Percentiles rank a stretch among this genome's conserved stretches.
phyloP scores from a whole-genome alignment of 352 stramenopile species.

The Discostella stelligera region DNA sequence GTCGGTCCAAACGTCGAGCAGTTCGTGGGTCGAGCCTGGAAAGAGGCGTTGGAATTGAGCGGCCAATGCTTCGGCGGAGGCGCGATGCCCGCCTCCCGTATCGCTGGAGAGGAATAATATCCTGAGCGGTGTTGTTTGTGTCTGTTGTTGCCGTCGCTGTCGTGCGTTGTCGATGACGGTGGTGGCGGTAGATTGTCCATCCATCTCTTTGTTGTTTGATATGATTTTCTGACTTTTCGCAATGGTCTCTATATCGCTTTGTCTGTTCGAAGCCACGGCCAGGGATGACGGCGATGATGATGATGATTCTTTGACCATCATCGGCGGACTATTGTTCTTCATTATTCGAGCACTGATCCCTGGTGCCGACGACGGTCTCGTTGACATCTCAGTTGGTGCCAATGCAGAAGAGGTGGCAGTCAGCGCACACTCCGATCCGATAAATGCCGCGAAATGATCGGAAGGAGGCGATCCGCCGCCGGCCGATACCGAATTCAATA shows the following conservation, averaged over 20 bases:
- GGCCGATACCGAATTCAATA: conserved; percentile 20
- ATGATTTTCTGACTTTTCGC: not conserved
- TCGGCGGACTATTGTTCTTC: not conserved
- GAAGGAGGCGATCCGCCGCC: conserved; percentile 18
- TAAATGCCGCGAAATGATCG: not conserved
- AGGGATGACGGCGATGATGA: not conserved
- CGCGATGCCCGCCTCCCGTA: conserved; percentile 61
- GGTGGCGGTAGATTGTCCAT: not conserved
- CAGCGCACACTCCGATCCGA: too few species aligned
- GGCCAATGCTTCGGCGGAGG: conserved; percentile 45
- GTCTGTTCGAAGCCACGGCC: not conserved
- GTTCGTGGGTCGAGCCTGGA: conserved; percentile 69
- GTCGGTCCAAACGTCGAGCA: conserved; percentile 71
- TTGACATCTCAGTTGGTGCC: not conserved
- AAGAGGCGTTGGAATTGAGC: conserved; percentile 45
- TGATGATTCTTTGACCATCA: not conserved
- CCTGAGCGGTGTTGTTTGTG: conserved; percentile 17
- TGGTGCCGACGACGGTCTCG: not conserved
- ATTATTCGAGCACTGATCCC: not conserved
- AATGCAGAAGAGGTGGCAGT: not conserved
- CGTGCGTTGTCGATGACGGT: not conserved
- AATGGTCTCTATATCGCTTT: not conserved
- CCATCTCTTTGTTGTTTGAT: not conserved
- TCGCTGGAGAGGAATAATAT: conserved; percentile 64
- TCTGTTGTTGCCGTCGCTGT: conserved; percentile 12